phyloP scores from a whole-genome alignment of 2,329 filamentous ascomycete species.

The Calycina herbarum region DNA sequence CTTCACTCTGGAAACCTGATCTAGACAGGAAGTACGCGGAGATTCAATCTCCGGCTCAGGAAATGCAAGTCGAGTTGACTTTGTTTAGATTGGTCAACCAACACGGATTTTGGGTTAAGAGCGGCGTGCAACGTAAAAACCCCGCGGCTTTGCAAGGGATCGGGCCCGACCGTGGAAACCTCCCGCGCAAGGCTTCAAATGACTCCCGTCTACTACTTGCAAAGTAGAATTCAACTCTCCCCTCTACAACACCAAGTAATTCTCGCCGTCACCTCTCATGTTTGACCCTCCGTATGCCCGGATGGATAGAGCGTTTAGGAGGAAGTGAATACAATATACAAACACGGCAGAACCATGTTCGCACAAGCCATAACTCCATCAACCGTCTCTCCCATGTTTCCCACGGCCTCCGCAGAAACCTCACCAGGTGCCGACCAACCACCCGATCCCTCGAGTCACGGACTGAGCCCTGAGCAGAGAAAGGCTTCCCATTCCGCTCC shows the following conservation, averaged over 20 bases:
- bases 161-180: neutral
- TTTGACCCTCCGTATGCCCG: neutral
- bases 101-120: no score
- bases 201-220: no score
- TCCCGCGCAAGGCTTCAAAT: slow-evolving; percentile 6
- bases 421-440: slow-evolving; percentile 9
- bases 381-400: neutral
- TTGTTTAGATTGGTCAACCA: no score
- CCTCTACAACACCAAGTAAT: neutral
- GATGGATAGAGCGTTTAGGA: neutral
- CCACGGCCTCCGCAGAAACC: neutral
- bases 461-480: slow-evolving; percentile 11
- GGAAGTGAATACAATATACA: neutral
- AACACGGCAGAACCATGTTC: neutral
- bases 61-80: no score
- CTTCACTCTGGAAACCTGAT: no score
- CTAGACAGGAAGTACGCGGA: no score
- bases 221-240: no score
- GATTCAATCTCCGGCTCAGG: no score
- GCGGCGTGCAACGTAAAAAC: neutral
- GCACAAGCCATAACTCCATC: neutral
- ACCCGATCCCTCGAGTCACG: neutral
- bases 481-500: slow-evolving; percentile 22
- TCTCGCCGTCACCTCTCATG: neutral
- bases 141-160: slow-evolving; percentile 1